Conservation (phyloP, 306 rosid species). For the Vachellia pachyceras region DNA sequence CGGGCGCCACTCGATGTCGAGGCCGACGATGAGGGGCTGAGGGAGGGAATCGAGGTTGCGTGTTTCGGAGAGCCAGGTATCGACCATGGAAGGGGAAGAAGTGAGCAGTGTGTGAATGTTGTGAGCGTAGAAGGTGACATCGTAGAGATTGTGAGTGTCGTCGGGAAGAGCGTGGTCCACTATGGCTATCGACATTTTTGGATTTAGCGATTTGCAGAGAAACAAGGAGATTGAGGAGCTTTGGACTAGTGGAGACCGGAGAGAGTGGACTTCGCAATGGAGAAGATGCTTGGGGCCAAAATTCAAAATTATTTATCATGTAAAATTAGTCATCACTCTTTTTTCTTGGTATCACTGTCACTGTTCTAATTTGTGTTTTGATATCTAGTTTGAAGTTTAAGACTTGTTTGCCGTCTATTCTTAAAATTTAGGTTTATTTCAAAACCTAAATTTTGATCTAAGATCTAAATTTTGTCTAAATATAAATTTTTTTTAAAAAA, state of each 20-base stretch:
- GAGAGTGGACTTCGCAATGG: background rate
- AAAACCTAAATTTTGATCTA: too few relatives aligned
- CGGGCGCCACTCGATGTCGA: conserved; percentile 61
- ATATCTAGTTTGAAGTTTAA: too few relatives aligned
- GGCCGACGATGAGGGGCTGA: conserved; percentile 31
- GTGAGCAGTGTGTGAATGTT: conserved; percentile 44
- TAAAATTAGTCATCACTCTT: too few relatives aligned
- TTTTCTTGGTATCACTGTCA: too few relatives aligned
- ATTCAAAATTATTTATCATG: too few relatives aligned
- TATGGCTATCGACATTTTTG: background rate
- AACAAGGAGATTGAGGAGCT: too few relatives aligned
- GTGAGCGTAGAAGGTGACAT: conserved; percentile 34
- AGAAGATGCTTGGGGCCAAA: background rate
- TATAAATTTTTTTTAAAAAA: too few relatives aligned
- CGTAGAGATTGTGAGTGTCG: conserved; percentile 42
- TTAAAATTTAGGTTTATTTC: too few relatives aligned
- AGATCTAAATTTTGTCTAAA: too few relatives aligned
- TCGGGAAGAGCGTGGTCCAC: conserved; percentile 17
- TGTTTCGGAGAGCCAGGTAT: conserved; percentile 42
- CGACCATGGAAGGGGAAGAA: conserved; percentile 36
- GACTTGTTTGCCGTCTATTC: too few relatives aligned
- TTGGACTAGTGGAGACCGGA: background rate
- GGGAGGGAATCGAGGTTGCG: background rate
- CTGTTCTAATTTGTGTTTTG: too few relatives aligned
- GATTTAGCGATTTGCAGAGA: conserved; percentile 20